Base-by-base conservation (phyloP, 352 stramenopile species). In the Peronospora destructor region DNA sequence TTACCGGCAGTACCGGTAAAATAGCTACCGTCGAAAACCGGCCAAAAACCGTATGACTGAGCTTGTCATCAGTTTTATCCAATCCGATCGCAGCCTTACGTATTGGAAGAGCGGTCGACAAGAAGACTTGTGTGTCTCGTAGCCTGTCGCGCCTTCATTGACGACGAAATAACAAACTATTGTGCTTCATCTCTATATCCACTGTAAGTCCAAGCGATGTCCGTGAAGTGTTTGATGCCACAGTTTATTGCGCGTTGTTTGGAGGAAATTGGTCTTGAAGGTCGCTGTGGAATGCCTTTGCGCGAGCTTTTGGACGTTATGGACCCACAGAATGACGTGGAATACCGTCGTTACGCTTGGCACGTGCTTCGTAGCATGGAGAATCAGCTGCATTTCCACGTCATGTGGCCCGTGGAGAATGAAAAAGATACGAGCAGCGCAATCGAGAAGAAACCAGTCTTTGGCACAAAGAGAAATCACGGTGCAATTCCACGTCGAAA, bases 201-300 rank as follows among this genome's bases (percentile, higher is more conserved):
- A 16, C 5, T 7, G 13, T 5, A 6, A 1, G 30, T n/a, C 12
- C 13, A 14, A 16, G 12, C 39, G 41, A 33, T 43, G 9, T 48
- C 38, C 29, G 44, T 50, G 1, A 59, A 56, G 49, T 53, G 45
- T 23, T 49, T 45, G 32, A 86, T 91, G 75, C 68, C 73, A 39
- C 59, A 72, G 53, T 87, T 89, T 43, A 56, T 89, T 45, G 77
- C 80, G 53, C 71, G 76, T 36, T 91, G 77, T 45, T 61, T 91
- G 37, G 82, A 93, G 55, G 80, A 88, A 40, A 84, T 89, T 40
- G 77, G 74, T 1, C 74, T 93, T 29, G 77, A 89, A 46, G 82
- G 82, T 9, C 75, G 79, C 33, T 88, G 75, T 21, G 82, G 82
- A 0, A 54, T 93, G 42, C 65, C 73, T 6, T 39, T 93, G 21